These are phyloP conservation scores for Colletotrichum shisoi DNA, from an alignment of 2,329 filamentous ascomycete species.

Conservation along the genomic window DNA sequence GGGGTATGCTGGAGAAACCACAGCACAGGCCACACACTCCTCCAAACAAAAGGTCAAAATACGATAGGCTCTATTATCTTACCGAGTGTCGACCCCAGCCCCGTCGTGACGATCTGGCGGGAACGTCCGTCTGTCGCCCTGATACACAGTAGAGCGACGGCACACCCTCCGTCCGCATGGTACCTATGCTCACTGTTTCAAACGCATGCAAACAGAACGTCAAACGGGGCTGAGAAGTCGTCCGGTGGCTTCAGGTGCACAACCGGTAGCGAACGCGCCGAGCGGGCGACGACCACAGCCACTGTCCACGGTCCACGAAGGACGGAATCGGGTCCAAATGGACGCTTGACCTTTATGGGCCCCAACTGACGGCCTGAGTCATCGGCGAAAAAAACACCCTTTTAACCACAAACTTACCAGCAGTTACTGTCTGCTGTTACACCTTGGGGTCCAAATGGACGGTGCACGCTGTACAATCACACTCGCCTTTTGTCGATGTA, in stretches of 20 bases:
- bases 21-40: slow-evolving; percentile 18
- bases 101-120: slow-evolving; percentile 21
- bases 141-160: slow-evolving; percentile 25
- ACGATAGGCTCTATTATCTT: slow-evolving; percentile 28
- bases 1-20: slow-evolving; percentile 26
- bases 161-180: slow-evolving; percentile 24
- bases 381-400: too few species aligned
- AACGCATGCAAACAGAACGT: slow-evolving; percentile 32
- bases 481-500: slow-evolving; percentile 23
- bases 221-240: slow-evolving; percentile 29
- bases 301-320: slow-evolving; percentile 20
- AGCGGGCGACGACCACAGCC: slow-evolving; percentile 34
- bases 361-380: too few species aligned
- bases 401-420: too few species aligned
- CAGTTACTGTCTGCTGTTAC: too few species aligned
- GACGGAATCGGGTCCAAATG: slow-evolving; percentile 10
- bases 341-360: too few species aligned
- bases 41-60: slow-evolving; percentile 28
- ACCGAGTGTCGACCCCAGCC: not conserved
- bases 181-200: slow-evolving; percentile 30
- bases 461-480: slow-evolving; percentile 20
- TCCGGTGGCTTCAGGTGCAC: slow-evolving; percentile 31
- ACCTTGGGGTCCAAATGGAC: slow-evolving; percentile 20
- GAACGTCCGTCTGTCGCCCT: slow-evolving; percentile 19
- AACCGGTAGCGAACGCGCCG: slow-evolving; percentile 13